These are phyloP conservation scores for Sinapis alba DNA, from an alignment of 441 rosid species.

Conservation along the genomic window DNA sequence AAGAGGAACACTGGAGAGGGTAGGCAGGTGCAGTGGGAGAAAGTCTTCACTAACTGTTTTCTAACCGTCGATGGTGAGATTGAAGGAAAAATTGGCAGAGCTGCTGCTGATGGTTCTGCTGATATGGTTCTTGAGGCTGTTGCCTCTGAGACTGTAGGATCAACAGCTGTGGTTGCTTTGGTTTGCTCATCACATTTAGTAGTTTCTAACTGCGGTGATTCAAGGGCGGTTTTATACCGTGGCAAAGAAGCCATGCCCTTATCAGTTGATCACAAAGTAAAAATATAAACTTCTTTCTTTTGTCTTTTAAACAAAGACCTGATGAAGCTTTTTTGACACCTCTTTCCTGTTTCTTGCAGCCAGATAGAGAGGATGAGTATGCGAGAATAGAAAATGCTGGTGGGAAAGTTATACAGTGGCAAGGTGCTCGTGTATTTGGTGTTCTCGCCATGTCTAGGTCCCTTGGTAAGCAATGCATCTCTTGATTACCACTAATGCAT, in stretches of 20 bases:
- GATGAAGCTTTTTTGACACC: not conserved
- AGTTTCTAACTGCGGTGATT: constrained; percentile 92
- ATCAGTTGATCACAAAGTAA: constrained; percentile 90
- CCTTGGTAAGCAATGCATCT: constrained; percentile 57
- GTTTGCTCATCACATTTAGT: constrained; percentile 79
- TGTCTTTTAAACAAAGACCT: constrained; percentile 2
- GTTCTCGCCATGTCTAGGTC: constrained; percentile 98
- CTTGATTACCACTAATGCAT: not conserved
- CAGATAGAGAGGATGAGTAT: constrained; percentile 89
- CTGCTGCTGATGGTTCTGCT: constrained; percentile 4
- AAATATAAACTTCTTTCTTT: not conserved
- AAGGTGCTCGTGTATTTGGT: constrained; percentile 91
- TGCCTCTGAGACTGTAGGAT: constrained; percentile 92
- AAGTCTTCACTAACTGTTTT: constrained; percentile 73
- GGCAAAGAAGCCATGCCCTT: constrained; percentile 85
- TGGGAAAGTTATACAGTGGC: constrained; percentile 96
- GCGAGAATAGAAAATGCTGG: constrained; percentile 93
- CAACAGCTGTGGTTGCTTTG: constrained; percentile 86
- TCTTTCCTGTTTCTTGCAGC: constrained; percentile 50
- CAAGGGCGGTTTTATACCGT: constrained; percentile 89
- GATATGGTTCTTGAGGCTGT: constrained; percentile 48
- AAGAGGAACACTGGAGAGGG: constrained; percentile 47
- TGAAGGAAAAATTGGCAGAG: constrained; percentile 50
- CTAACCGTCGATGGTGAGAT: constrained; percentile 73
- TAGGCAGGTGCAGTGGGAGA: constrained; percentile 78